Base-by-base conservation (phyloP, 352 stramenopile genomes). In the Phytophthora uliginosa region DNA sequence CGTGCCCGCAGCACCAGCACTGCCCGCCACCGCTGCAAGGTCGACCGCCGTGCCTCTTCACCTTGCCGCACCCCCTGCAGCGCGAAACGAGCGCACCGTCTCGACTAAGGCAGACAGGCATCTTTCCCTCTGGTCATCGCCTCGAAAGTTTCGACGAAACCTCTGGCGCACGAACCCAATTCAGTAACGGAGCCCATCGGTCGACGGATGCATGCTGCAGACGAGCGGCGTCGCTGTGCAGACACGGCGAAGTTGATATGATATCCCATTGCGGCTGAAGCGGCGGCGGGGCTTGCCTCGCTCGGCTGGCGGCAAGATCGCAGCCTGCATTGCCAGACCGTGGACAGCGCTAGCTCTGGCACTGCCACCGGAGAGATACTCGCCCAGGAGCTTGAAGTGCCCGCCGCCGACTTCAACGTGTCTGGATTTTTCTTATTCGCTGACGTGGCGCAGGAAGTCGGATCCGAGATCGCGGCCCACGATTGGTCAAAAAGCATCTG, bases 351-450 rank as follows among this genome's bases (percentile, higher is more conserved):
- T 45, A 45, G 36, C 36, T 18, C 36, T 17, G 36, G 36, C 0
- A 5, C 34, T 38, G 34, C 34, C 10, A 45, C 4, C 36, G 36
- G 36, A 45, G 36, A 18, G 36, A 18, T 45, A 45, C 36, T 45
- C 36, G 36, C 15, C 9, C 15, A 48, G 40, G 42, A 34, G 42
- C 15, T 42, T 69, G 51, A 62, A 63, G 33, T 50, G 47, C 55
- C 48, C n/a, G 18, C 17, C 47, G 4, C 7, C 10, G 45, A 71
- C 66, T 78, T 74, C 66, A 74, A 74, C 55, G 15, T 73, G 56
- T 63, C 53, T 74, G 59, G 53, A 63, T 60, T 67, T 74, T 78
- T 73, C 71, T 74, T 78, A 78, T 75, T 78, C 71, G 18, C 65
- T 74, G 71, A 77, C 65, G 71, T 77, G 58, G 71, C 59, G 45